phyloP scores from a whole-genome alignment of 2,329 filamentous ascomycete species.

The Annulohypoxylon truncatum region DNA sequence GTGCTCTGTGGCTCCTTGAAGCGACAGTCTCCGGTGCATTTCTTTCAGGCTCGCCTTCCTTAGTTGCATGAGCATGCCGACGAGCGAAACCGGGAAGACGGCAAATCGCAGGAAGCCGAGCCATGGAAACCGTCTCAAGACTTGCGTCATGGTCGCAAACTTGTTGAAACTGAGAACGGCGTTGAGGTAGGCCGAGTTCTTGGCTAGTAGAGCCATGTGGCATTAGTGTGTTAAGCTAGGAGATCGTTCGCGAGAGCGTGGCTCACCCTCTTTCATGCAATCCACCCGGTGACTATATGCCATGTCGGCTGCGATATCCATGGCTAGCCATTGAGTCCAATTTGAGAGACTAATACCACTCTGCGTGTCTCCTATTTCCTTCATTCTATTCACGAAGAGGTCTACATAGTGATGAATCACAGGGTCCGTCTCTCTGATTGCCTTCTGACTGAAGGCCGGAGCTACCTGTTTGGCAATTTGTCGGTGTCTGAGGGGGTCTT shows the following conservation, averaged over 20 bases:
- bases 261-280: background rate
- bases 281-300: background rate
- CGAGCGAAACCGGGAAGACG: background rate
- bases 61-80: background rate
- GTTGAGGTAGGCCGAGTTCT: constrained; percentile 19
- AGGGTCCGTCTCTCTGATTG: background rate
- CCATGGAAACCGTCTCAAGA: constrained; percentile 28
- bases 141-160: constrained; percentile 17
- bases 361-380: background rate
- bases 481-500: constrained; percentile 38
- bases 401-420: background rate
- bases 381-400: background rate
- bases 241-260: background rate
- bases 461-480: constrained; percentile 37
- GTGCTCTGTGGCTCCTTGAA: background rate
- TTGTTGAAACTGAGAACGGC: constrained; percentile 28
- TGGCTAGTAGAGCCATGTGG: background rate
- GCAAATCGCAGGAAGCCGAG: constrained; percentile 26
- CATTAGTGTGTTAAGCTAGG: background rate
- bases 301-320: background rate
- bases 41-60: background rate
- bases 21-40: background rate
- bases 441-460: constrained; percentile 34
- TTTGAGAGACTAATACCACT: background rate
- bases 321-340: background rate